Evolutionary conservation across 129 eudicot genomes (phyloP).

Genomic region (Heracleum sosnowskyi): DNA sequence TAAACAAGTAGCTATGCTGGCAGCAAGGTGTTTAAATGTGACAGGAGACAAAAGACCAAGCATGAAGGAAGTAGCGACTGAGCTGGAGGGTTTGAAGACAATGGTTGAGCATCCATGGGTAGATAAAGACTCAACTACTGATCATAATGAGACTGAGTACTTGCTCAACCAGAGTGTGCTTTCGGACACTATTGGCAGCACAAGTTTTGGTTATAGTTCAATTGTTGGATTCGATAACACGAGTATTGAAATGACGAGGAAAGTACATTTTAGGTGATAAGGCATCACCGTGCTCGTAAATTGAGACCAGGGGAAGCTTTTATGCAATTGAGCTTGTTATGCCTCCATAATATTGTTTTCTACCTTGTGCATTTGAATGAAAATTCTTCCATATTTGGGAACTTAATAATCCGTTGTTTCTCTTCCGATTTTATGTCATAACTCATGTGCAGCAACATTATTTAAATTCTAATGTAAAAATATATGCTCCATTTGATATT

Average conservation of each 20-base stretch:
- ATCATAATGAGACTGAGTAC: background rate
- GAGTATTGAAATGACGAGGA: background rate
- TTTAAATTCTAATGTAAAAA: no score
- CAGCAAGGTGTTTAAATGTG: background rate
- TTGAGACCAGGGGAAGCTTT: no score
- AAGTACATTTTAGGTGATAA: background rate
- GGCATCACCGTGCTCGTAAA: background rate
- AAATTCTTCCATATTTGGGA: no score
- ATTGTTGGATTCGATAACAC: background rate
- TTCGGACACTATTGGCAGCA: background rate
- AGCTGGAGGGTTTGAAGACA: background rate
- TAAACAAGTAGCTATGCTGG: background rate
- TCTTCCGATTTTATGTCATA: no score
- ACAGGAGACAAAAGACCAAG: background rate
- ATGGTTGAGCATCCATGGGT: slow-evolving; percentile 7
- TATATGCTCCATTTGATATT: no score
- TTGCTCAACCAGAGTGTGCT: background rate
- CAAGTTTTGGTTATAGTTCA: background rate
- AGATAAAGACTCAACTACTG: background rate
- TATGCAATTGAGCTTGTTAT: no score
- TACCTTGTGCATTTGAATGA: no score
- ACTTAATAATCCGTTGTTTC: no score
- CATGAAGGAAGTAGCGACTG: slow-evolving; percentile 1
- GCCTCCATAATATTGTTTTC: no score
- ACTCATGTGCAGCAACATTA: no score